Base-by-base conservation (phyloP, 768 basidiomycete genomes). In the Neoboletus magnificus region DNA sequence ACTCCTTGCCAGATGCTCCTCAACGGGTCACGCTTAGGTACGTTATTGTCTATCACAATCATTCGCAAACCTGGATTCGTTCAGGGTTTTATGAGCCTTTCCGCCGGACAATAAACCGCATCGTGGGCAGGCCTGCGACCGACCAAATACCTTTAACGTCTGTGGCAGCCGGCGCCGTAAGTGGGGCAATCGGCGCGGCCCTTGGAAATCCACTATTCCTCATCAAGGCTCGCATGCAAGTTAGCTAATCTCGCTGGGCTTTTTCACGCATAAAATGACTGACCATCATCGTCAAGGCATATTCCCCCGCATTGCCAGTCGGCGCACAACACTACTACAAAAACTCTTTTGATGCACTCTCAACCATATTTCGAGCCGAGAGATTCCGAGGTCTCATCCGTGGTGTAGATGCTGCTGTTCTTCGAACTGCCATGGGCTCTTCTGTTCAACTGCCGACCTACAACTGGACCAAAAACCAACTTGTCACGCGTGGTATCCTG, bases 171-270 rank as follows among this genome's bases (percentile, higher is more conserved):
- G 97, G 97, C 2, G 95, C 95, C 2, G 77, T 81, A 4, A 95
- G 91, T 63, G 97, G 97, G 35, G 86, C 89, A 42, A 83, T 98
- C 32, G 97, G 97, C 67, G 89, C 89, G 0, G 78, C 80, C 48
- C 72, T 94, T 41, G 94, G 93, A 40, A 96, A 92, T 69, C 94
- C 94, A 0, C 74, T 97, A 13, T 99, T 97, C 74, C 77, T 99
- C 54, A 85, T 99, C 68, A 99, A 99, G 75, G 97, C 97, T 6
- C 84, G 97, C 43, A 98, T 99, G 89, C 97, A 99, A 80, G 89
- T 87, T 18, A 54, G 62, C 48, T 10, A 16, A 42, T 13, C 44
- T 23, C 9, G 1, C 22, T 18, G 15, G 1, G n/a, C 3, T 20
- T 40, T 43, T 48, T 32, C 40, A 18, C n/a, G 23, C 48, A 3